These are phyloP conservation scores for Austroboletus eburneus DNA, from an alignment of 768 basidiomycete species.

Conservation along the genomic window DNA sequence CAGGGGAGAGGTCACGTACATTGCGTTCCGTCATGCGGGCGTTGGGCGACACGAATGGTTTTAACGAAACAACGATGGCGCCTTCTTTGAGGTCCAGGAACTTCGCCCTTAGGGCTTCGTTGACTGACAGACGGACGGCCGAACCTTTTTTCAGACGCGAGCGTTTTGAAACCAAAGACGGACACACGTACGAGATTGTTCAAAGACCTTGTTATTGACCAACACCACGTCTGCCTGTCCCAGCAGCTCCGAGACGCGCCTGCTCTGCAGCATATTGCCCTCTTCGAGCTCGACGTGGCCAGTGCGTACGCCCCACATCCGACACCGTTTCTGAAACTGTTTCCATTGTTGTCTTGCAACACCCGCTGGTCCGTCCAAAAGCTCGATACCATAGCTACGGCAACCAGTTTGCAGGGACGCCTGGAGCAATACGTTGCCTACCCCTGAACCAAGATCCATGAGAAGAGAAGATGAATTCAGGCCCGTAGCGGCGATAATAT, in stretches of 20 bases:
- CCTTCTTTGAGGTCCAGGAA: slow-evolving; percentile 95
- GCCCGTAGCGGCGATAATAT: slow-evolving; percentile 48
- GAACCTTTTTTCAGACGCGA: not conserved
- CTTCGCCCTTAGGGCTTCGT: slow-evolving; percentile 79
- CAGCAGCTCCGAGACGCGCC: slow-evolving; percentile 64
- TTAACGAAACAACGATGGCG: slow-evolving; percentile 83
- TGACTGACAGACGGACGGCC: slow-evolving; percentile 47
- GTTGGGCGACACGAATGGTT: slow-evolving; percentile 76
- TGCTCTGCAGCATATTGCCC: slow-evolving; percentile 78
- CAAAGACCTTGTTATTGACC: slow-evolving; percentile 85
- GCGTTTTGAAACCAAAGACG: not conserved
- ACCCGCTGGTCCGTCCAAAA: slow-evolving; percentile 72
- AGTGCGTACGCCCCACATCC: slow-evolving; percentile 86
- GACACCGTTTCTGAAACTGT: slow-evolving; percentile 72
- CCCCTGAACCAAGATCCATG: slow-evolving; percentile 82
- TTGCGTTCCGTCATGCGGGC: slow-evolving; percentile 83
- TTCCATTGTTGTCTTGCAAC: slow-evolving; percentile 73
- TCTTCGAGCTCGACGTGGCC: slow-evolving; percentile 77
- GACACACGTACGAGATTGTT: slow-evolving; percentile 58
- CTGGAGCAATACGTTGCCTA: slow-evolving; percentile 81
- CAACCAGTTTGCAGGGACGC: slow-evolving; percentile 79
- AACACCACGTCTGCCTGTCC: slow-evolving; percentile 85
- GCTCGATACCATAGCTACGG: slow-evolving; percentile 72
- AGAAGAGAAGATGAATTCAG: slow-evolving; percentile 59
- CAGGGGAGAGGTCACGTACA: slow-evolving; percentile 37